Conservation (phyloP, 805 yeast genomes). For the Saccharomycopsis malanga region DNA sequence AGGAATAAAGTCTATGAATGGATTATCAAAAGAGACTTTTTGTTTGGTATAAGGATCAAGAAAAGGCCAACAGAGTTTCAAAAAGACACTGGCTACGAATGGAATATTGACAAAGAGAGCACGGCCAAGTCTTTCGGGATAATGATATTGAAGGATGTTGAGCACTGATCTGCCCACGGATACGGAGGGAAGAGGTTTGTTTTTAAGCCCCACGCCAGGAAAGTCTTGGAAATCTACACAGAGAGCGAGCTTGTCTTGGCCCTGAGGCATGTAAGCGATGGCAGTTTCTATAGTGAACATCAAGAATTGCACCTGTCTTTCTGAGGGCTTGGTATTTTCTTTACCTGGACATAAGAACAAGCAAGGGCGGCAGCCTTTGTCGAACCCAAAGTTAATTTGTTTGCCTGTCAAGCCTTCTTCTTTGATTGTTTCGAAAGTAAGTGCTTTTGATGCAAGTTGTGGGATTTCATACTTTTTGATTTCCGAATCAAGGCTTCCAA, state of each 20-base stretch:
- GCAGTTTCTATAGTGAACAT: conserved; percentile 52
- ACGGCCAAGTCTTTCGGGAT: conserved; percentile 51
- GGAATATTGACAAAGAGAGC: conserved; percentile 51
- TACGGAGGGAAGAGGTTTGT: conserved; percentile 42
- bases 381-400: conserved; percentile 47
- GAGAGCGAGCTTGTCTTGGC: conserved; percentile 48
- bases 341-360: conserved; percentile 46
- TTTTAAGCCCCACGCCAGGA: conserved; percentile 29
- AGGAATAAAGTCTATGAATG: conserved; percentile 49
- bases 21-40: conserved; percentile 51
- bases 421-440: conserved; percentile 37
- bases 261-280: conserved; percentile 49
- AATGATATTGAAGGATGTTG: conserved; percentile 49
- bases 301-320: conserved; percentile 48
- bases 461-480: conserved; percentile 22
- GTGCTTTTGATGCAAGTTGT: conserved; percentile 26
- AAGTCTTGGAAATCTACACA: conserved; percentile 48
- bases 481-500: conserved; percentile 11
- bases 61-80: conserved; percentile 50
- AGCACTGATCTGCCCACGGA: conserved; percentile 43
- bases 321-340: conserved; percentile 46
- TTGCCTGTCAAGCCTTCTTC: conserved; percentile 48
- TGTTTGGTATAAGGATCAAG: conserved; percentile 53
- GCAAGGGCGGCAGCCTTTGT: conserved; percentile 46
- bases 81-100: conserved; percentile 49